phyloP scores from a whole-genome alignment of 495 filamentous ascomycete genomes.

The Neurospora sp. region DNA sequence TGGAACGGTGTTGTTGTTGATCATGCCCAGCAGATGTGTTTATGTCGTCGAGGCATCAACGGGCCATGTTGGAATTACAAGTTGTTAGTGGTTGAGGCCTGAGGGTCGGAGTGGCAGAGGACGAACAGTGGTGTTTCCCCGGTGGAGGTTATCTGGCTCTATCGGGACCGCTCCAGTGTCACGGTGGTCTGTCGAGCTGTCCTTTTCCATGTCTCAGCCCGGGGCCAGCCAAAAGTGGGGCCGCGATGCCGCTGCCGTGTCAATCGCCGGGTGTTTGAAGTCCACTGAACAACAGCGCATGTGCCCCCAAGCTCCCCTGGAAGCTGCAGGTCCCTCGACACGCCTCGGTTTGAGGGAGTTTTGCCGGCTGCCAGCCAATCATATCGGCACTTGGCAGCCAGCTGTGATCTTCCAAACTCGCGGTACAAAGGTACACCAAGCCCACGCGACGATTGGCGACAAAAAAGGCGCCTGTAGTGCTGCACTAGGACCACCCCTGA shows the following conservation, averaged over 20 bases:
- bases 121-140: background rate
- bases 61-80: background rate
- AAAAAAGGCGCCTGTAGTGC: background rate
- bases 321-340: background rate
- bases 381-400: background rate
- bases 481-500: background rate
- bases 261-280: background rate
- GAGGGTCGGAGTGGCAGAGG: background rate
- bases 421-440: background rate
- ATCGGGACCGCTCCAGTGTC: background rate
- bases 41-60: background rate
- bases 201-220: background rate
- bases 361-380: background rate
- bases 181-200: background rate
- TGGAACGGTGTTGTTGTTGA: background rate
- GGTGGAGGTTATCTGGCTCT: background rate
- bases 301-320: background rate
- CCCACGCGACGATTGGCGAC: background rate
- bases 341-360: background rate
- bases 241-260: background rate
- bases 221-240: background rate
- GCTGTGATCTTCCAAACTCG: background rate
- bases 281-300: background rate
- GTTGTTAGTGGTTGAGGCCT: background rate
- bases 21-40: slow-evolving; percentile 1